Base-by-base conservation (phyloP, 2,329 filamentous ascomycete species). In the Aspergillus fijiensis region DNA sequence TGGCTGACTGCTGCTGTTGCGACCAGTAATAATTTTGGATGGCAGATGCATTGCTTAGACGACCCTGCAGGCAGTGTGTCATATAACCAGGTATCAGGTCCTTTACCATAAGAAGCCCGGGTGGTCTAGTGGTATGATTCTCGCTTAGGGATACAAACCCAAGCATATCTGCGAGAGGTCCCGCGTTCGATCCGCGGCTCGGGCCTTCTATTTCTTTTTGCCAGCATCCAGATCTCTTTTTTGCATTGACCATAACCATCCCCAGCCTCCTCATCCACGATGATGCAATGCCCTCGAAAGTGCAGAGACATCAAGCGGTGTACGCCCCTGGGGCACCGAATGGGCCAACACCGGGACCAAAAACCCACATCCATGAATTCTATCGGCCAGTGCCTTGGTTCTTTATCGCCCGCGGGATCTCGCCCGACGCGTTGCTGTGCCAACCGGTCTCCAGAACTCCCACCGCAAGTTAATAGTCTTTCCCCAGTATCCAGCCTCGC, bases 151-250 rank as follows among this genome's bases (percentile, higher is more conserved):
- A 47, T 60, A 55, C 42, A 52, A 51, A 53, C 54, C 49, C 54
- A 58, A 57, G 54, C 50, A 54, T 57, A 57, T 60, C 50, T 60
- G 54, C 54, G 54, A 60, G 59, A 60, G 49, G 59, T 60, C 59
- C 54, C 59, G 54, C 59, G 49, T 60, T 59, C 57, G 57, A 59
- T 56, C 54, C 54, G 54, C 50, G 59, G 59, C 54, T 60, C 54
- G 59, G 59, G 59, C 59, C 59, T 57, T 35, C 29, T 52, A 35
- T 42, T 25, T 52, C 27, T 50, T 52, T 39, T 52, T 39, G 27
- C 27, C 27, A 29, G 27, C 27, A 29, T 9, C 27, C 9, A 2
- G 27, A 29, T 29, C 6, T 29, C 27, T 23, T 47, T 45, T 27
- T 48, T 55, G 9, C 49, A 10, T 25, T 56, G 31, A 2, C 19